phyloP scores from a whole-genome alignment of 140 eudicot species.

The Flaveria floridana region DNA sequence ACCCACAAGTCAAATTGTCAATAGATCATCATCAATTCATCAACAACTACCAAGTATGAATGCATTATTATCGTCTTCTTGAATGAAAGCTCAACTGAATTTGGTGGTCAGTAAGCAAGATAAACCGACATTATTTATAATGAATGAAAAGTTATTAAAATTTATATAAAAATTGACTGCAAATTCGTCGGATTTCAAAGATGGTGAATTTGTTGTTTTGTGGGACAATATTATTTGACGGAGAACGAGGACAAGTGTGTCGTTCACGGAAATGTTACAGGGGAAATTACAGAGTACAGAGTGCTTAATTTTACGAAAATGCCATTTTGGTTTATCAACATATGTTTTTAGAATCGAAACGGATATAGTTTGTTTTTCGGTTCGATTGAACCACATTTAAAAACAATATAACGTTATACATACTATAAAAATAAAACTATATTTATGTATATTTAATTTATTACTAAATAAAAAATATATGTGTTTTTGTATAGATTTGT shows the following conservation, averaged over 20 bases:
- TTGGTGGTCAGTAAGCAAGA: constrained; percentile 32
- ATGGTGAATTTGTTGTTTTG: constrained; percentile 27
- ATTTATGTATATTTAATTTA: no score
- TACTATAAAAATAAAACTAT: no score
- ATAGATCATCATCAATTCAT: constrained; percentile 23
- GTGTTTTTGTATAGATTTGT: no score
- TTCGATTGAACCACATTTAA: no score
- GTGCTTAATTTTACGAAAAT: not conserved
- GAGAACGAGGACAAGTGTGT: constrained; percentile 39
- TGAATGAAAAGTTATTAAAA: not conserved
- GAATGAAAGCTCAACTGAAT: not conserved
- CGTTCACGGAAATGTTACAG: constrained; percentile 35
- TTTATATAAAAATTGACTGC: constrained; percentile 13
- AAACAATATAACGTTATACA: no score
- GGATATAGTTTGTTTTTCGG: no score
- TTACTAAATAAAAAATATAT: no score
- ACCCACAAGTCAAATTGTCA: constrained; percentile 32
- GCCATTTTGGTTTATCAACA: not conserved
- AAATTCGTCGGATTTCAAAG: constrained; percentile 34
- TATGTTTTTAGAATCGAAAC: not conserved
- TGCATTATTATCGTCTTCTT: no score
- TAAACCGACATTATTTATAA: not conserved
- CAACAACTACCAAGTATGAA: not conserved
- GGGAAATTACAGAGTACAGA: not conserved
- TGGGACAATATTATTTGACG: constrained; percentile 20